A percentile compares a stretch with the other conserved stretches of the same genome.
Evolutionary conservation across 192 early-diverging fungal genomes (phyloP).

Genomic region (Backusella liffmaniae): DNA sequence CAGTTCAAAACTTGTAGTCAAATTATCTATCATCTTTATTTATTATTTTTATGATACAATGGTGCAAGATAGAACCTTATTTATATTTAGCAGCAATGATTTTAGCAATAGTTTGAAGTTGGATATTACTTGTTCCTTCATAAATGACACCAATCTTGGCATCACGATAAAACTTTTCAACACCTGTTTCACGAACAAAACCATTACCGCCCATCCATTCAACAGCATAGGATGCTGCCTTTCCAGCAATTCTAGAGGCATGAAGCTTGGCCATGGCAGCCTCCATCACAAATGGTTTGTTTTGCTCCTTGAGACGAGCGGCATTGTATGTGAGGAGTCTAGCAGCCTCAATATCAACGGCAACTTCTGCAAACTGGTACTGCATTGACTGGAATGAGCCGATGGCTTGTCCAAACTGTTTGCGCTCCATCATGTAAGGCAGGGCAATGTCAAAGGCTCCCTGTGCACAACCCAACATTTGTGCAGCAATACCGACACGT

Average conservation of each 20-base stretch:
- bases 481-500: conserved; percentile 95
- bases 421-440: conserved; percentile 89
- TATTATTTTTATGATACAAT: neutral
- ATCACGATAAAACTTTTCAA: conserved; percentile 96
- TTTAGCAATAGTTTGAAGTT: conserved; percentile 36
- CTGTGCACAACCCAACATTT: conserved; percentile 94
- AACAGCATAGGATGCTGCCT: conserved; percentile 77
- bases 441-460: conserved; percentile 83
- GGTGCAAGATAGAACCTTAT: neutral
- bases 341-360: conserved; percentile 93
- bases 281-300: conserved; percentile 87
- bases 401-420: conserved; percentile 84
- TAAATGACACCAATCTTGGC: conserved; percentile 96
- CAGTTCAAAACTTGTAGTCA: too few relatives aligned
- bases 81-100: conserved; percentile 37
- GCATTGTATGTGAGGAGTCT: conserved; percentile 94
- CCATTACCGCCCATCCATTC: conserved; percentile 98
- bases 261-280: conserved; percentile 98
- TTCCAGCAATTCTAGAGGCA: conserved; percentile 90
- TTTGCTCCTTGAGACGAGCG: conserved; percentile 87
- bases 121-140: conserved; percentile 88
- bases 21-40: too few relatives aligned
- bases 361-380: conserved; percentile 70
- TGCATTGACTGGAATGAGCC: conserved; percentile 80
- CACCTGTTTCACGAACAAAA: conserved; percentile 79